Base-by-base conservation (phyloP, 495 filamentous ascomycete genomes). In the Trichoderma asperelloides region DNA sequence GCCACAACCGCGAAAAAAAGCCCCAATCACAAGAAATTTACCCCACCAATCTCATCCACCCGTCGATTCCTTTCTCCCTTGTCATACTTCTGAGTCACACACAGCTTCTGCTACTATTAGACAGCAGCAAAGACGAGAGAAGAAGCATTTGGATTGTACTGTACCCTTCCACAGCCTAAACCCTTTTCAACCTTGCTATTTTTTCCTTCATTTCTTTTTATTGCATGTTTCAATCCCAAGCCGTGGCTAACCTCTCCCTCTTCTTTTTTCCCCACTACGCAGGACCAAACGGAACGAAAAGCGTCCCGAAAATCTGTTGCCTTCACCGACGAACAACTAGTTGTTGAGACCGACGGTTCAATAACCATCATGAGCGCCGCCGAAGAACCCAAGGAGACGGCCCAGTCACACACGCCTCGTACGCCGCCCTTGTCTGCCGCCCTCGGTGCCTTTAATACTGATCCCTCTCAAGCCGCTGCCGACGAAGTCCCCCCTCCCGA, bases 311-410 rank as follows among this genome's bases (percentile, higher is more conserved):
- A 96, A 75, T 94, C 90, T 41, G 93, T 97, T 71, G 89, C 91
- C 39, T 97, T 97, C 77, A 91, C 87, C 73, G 90, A 93, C 78
- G 90, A 89, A 69, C 81, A 89, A 64, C 86, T 89, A 68, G 88
- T 96, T 72, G 91, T 96, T 71, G 89, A 94, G 79, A 85, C 86
- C 73, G 90, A 95, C 81, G 93, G 93, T 67, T 84, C 86, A 77
- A 85, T 97, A 67, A 91, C 85, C 76, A 82, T 81, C 78, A 76
- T 82, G 70, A 75, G 79, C 68, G 87, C 92, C 70, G 77, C 80
- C n/a, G 85, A 85, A 66, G 82, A 84, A 39, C 80, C 83, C 68
- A 86, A 89, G 73, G 88, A 91, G 76, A 88, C 87, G 67, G 90
- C 89, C 64, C 80, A 87, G 74, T 88, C 86, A 71, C 88, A 91